phyloP scores from a whole-genome alignment of 306 rosid species.

The Nissolia schottii region DNA sequence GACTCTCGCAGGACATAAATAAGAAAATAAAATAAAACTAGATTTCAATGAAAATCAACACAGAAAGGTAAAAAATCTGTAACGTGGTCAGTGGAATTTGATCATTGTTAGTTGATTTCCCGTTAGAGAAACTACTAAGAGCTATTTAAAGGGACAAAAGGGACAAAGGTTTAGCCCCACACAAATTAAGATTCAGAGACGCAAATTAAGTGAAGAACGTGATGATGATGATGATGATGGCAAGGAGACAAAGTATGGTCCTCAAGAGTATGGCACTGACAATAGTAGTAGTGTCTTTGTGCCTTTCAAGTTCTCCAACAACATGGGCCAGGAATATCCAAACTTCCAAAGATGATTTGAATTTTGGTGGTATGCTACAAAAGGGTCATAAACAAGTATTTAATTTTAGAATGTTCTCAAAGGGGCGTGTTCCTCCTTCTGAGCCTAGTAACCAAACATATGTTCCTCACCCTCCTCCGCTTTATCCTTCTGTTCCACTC shows the following conservation, averaged over 20 bases:
- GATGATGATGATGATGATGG: background rate
- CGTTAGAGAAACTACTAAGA: background rate
- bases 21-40: too few relatives aligned
- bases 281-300: too few relatives aligned
- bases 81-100: background rate
- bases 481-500: too few relatives aligned
- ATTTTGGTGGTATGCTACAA: background rate
- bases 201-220: too few relatives aligned
- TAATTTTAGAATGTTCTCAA: background rate
- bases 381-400: background rate
- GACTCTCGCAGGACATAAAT: too few relatives aligned
- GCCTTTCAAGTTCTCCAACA: background rate
- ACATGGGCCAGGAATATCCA: background rate
- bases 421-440: background rate
- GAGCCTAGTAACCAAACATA: background rate
- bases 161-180: too few relatives aligned
- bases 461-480: background rate
- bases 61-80: background rate
- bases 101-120: background rate
- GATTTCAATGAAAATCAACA: too few relatives aligned
- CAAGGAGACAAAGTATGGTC: background rate
- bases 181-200: background rate
- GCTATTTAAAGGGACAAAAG: background rate
- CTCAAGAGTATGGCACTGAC: background rate
- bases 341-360: background rate